Evolutionary conservation across 495 filamentous ascomycete genomes (phyloP), one percentile per base, ranked within the genome.

Genomic region (Penicillium canescens): DNA sequence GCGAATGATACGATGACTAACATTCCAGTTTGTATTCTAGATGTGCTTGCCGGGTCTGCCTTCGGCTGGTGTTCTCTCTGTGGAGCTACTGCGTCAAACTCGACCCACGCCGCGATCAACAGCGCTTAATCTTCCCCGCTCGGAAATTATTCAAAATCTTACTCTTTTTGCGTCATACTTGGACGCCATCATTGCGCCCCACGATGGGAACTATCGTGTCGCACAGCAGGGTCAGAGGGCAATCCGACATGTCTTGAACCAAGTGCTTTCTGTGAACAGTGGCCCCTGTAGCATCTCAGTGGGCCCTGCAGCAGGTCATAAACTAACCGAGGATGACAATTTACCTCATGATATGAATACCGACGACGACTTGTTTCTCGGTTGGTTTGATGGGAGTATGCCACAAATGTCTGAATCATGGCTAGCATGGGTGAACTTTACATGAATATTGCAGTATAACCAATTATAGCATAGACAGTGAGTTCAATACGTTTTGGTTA

Each of bases 91-190:
- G 1, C 66, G 62, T 13, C 51, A 39, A 14, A 56, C 57, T 18
- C 56, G 46, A 11, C 37, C 53, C 3, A 4, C 47, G 8, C 18
- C 46, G 23, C 31, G 23, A 18, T 10, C 23, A 9, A 14, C 42
- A 20, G 38, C 13, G 6, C 21, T 39, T 0, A 24, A 12, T 50
- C 66, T 79, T 6, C 76, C 80, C 0, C 75, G 81, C 11, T 84
- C 82, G 0, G 76, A 82, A 42, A 75, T 80, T n/a, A 80, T 85
- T 14, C 82, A 85, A 51, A 79, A 81, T 42, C 73, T 86, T 2
- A 82, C 78, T 42, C 70, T 84, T 41, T 81, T 85, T 45, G 57
- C 61, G 0, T 60, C 65, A 3, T 46, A 69, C 28, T 33, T 72
- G 4, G 61, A 63, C 7, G 62, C 54, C 4, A 52, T 63, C 4